These are phyloP conservation scores for Clavispora vitiphila DNA, from an alignment of 805 yeast genomes.

Conservation along the genomic window DNA sequence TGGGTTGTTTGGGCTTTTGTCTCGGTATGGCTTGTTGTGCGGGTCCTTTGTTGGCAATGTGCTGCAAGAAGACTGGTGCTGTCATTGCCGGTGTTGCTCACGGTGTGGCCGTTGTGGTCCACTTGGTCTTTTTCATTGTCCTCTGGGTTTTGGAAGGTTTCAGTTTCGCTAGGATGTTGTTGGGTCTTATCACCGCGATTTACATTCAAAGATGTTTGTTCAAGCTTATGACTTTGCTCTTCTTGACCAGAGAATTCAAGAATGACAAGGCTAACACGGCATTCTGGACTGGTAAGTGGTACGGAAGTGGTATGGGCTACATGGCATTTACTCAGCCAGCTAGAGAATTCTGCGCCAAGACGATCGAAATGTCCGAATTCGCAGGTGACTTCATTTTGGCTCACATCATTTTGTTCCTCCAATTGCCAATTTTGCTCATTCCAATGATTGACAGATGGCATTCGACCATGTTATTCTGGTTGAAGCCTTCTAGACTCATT, in stretches of 20 bases:
- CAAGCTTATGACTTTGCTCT: constrained; percentile 71
- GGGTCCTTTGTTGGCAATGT: constrained; percentile 90
- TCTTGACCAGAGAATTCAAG: constrained; percentile 93
- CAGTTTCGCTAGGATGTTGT: constrained; percentile 77
- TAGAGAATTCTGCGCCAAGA: constrained; percentile 92
- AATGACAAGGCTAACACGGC: constrained; percentile 94
- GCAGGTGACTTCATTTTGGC: constrained; percentile 96
- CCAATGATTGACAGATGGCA: constrained; percentile 97
- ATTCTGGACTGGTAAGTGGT: constrained; percentile 99
- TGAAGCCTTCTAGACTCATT: constrained; percentile 92
- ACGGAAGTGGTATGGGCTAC: constrained; percentile 88
- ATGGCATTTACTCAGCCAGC: constrained; percentile 93
- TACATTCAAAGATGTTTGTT: constrained; percentile 84
- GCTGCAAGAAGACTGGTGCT: constrained; percentile 96
- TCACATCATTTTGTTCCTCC: constrained; percentile 80
- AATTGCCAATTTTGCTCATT: constrained; percentile 77
- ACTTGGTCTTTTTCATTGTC: constrained; percentile 82
- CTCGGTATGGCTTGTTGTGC: constrained; percentile 91
- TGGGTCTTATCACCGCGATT: constrained; percentile 80
- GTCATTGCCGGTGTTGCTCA: constrained; percentile 95
- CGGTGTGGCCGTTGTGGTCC: constrained; percentile 86
- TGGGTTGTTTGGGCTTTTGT: constrained; percentile 77
- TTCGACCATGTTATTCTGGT: constrained; percentile 97
- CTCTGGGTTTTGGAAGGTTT: constrained; percentile 98
- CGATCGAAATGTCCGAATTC: constrained; percentile 89